Conservation (phyloP, 495 filamentous ascomycete genomes). For the Penicillium silybi region DNA sequence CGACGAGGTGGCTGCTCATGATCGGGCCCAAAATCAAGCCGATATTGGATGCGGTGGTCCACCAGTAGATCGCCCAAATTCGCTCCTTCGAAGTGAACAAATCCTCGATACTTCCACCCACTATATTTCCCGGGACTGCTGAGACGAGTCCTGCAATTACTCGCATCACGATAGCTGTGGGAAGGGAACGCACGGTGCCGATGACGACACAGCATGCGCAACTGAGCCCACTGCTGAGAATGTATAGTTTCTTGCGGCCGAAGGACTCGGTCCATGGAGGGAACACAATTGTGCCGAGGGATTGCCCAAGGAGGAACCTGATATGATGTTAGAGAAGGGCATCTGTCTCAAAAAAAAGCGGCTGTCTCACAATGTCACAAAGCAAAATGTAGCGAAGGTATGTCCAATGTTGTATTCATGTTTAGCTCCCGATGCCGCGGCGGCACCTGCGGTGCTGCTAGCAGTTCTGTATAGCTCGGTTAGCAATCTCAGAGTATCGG, state of each 20-base stretch:
- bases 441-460: conserved; percentile 39
- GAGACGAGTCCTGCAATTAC: conserved; percentile 45
- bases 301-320: conserved; percentile 50
- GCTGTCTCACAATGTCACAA: conserved; percentile 32
- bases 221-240: conserved; percentile 41
- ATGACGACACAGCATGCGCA: conserved; percentile 41
- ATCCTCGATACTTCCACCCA: conserved; percentile 49
- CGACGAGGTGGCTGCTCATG: conserved; percentile 39
- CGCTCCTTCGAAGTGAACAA: conserved; percentile 45
- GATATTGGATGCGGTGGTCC: conserved; percentile 41
- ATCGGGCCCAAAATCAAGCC: conserved; percentile 45
- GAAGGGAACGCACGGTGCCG: conserved; percentile 32
- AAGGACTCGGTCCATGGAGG: conserved; percentile 51
- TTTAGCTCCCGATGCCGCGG: conserved; percentile 30
- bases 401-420: conserved; percentile 27
- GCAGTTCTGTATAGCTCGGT: conserved; percentile 28
- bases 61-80: conserved; percentile 48
- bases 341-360: background rate
- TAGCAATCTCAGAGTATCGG: background rate
- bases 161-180: conserved; percentile 39
- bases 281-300: conserved; percentile 45
- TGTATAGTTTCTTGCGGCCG: conserved; percentile 48
- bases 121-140: conserved; percentile 48
- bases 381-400: conserved; percentile 35
- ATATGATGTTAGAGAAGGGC: background rate